Percentiles rank a stretch among this genome's conserved stretches.
Evolutionary conservation across 2,329 filamentous ascomycete species (phyloP).

Genomic region (Pyrenochaeta sp.): DNA sequence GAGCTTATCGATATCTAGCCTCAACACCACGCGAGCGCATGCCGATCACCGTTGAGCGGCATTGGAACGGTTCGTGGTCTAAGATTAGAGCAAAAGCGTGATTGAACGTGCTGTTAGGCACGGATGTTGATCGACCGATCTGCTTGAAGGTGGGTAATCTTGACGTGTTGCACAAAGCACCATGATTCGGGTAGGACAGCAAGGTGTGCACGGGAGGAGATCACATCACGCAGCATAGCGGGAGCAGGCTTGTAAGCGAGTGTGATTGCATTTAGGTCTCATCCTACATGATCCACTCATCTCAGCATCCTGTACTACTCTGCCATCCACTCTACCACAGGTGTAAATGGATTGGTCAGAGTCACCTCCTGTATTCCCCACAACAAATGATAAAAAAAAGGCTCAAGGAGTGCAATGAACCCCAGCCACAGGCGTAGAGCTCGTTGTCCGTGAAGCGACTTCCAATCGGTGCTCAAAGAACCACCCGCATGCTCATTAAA

Average conservation of each 20-base stretch:
- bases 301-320: slow-evolving; percentile 7
- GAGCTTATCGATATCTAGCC: slow-evolving; percentile 24
- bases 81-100: slow-evolving; percentile 2
- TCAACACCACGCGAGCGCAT: slow-evolving; percentile 19
- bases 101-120: neutral
- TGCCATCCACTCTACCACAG: slow-evolving; percentile 13
- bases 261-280: slow-evolving; percentile 48
- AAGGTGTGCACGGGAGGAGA: too few species aligned
- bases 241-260: slow-evolving; percentile 31
- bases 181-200: too few species aligned
- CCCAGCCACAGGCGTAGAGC: slow-evolving; percentile 46
- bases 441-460: slow-evolving; percentile 38
- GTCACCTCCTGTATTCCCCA: slow-evolving; percentile 4
- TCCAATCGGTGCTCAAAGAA: slow-evolving; percentile 25
- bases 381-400: slow-evolving; percentile 25
- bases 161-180: neutral
- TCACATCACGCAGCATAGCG: neutral
- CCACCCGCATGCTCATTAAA: slow-evolving; percentile 46
- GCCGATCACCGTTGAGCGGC: slow-evolving; percentile 20
- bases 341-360: slow-evolving; percentile 17
- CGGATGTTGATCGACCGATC: slow-evolving; percentile 9
- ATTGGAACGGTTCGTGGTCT: neutral
- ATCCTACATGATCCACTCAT: slow-evolving; percentile 41
- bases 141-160: neutral
- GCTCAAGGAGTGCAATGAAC: slow-evolving; percentile 47